Base-by-base conservation (phyloP, 1,139 yeast species). In the Zygosaccharomyces sapae region DNA sequence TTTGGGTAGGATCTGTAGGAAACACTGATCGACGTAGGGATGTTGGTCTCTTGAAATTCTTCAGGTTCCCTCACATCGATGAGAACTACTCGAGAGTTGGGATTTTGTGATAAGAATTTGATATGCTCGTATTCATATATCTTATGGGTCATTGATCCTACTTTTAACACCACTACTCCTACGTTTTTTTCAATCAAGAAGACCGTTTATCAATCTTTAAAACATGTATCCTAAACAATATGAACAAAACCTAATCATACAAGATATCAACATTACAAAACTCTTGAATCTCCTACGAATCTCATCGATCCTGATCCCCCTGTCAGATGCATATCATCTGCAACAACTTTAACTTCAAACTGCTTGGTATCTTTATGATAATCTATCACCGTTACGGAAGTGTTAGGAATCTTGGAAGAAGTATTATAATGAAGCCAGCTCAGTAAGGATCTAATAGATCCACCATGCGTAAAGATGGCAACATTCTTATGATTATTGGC, bases 1-100 rank as follows among this genome's bases (percentile, higher is more conserved):
- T 96, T 95, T 0, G 97, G 97, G 24, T 89, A 79, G 2, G 95
- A 79, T 62, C 85, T 88, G 72, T 81, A 86, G 19, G 98, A 98
- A 49, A 92, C 78, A 65, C 92, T 92, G 54, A 87, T 70, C 12
- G 97, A 85, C 22, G 81, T 79, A 24, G 97, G 97, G 55, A 92
- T 88, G 64, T 75, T 79, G 33, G 58, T 65, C 10, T 52, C 53
- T 41, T 71, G 70, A 63, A 66, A 86, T 69, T 92, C 98, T 44
- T 74, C 74, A 3, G 97, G 96, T 69, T 92, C 98, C 63, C 98
- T 81, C 27, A 87, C 97, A 63, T 92, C 98, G 19, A 90, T 80
- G 39, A 90, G 68, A 38, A 86, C 74, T 24, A 76, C 68, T 33
- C 74, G 67, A 8, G 70, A 61, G 45, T 55, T 67, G 5, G 76